Evolutionary conservation across 805 yeast genomes (phyloP).

Genomic region (Jamesozyma rosinii): DNA sequence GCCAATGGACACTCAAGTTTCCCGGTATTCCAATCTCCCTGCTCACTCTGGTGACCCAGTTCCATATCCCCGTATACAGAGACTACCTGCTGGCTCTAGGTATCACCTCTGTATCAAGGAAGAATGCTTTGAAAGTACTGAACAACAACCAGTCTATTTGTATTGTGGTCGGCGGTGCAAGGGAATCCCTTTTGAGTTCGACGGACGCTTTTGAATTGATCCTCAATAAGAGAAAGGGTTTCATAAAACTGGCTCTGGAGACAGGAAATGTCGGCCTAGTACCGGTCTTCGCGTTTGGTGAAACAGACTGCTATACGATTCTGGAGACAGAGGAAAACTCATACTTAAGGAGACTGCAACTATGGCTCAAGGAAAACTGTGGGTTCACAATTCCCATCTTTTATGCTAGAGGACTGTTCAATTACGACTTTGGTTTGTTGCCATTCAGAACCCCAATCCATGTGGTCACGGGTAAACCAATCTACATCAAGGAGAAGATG

Average conservation of each 20-base stretch:
- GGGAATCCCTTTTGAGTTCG: constrained; percentile 66
- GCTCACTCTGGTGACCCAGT: constrained; percentile 75
- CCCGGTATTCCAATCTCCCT: constrained; percentile 80
- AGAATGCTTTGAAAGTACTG: constrained; percentile 58
- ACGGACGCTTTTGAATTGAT: constrained; percentile 59
- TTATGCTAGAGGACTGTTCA: constrained; percentile 85
- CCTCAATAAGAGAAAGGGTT: constrained; percentile 72
- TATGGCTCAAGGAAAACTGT: constrained; percentile 56
- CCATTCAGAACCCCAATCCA: constrained; percentile 78
- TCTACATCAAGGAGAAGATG: constrained; percentile 41
- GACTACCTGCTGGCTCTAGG: constrained; percentile 80
- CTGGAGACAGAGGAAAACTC: constrained; percentile 38
- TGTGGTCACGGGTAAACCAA: constrained; percentile 66
- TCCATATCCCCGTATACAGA: constrained; percentile 72
- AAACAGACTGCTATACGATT: constrained; percentile 54
- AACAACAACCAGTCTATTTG: constrained; percentile 64
- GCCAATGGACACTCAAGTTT: constrained; percentile 53
- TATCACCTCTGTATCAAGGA: constrained; percentile 70
- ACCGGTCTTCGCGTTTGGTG: constrained; percentile 89
- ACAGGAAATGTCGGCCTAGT: constrained; percentile 71
- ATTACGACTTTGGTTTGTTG: constrained; percentile 82
- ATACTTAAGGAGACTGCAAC: constrained; percentile 48
- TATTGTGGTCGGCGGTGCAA: constrained; percentile 93
- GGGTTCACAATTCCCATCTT: constrained; percentile 89
- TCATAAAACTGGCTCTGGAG: constrained; percentile 76